These are phyloP conservation scores for Xylaria sp. DNA, from an alignment of 2,329 filamentous ascomycete species.

Conservation along the genomic window DNA sequence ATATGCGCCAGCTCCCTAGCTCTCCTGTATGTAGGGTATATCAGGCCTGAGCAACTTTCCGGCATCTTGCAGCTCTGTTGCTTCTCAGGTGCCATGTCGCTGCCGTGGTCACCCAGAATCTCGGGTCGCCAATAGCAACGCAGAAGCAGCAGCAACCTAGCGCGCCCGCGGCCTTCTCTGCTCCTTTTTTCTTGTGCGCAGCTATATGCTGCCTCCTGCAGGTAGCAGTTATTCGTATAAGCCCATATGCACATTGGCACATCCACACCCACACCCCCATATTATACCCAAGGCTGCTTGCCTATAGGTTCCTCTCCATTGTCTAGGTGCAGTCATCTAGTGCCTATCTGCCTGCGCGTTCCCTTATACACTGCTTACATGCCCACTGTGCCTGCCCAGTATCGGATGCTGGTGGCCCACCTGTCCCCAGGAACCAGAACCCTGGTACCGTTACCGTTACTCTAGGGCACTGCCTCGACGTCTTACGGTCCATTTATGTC, in stretches of 20 bases:
- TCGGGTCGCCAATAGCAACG: slow-evolving; percentile 40
- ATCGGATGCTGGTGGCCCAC: slow-evolving; percentile 36
- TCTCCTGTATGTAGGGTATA: slow-evolving; percentile 19
- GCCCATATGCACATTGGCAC: slow-evolving; percentile 31
- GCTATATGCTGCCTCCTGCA: background rate
- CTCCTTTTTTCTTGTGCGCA: slow-evolving; percentile 25
- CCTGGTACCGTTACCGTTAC: slow-evolving; percentile 30
- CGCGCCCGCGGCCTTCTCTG: slow-evolving; percentile 11
- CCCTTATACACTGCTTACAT: slow-evolving; percentile 11
- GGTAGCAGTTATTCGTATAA: slow-evolving; percentile 25
- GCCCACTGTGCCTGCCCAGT: slow-evolving; percentile 20
- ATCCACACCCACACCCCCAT: slow-evolving; percentile 20
- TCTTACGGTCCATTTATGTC: slow-evolving; percentile 38
- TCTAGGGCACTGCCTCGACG: slow-evolving; percentile 26
- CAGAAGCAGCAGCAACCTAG: slow-evolving; percentile 24
- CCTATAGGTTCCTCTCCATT: slow-evolving; percentile 27
- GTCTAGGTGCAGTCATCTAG: slow-evolving; percentile 10
- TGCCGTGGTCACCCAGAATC: slow-evolving; percentile 38
- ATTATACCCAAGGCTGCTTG: slow-evolving; percentile 14
- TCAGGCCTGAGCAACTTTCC: slow-evolving; percentile 20
- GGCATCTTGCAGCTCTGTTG: slow-evolving; percentile 36
- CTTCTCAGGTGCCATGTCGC: slow-evolving; percentile 38
- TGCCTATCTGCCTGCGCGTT: slow-evolving; percentile 14
- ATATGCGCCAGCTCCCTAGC: slow-evolving; percentile 11
- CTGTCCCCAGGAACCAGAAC: slow-evolving; percentile 24